Conservation (phyloP, 768 basidiomycete species). For the Boletellus ananas region DNA sequence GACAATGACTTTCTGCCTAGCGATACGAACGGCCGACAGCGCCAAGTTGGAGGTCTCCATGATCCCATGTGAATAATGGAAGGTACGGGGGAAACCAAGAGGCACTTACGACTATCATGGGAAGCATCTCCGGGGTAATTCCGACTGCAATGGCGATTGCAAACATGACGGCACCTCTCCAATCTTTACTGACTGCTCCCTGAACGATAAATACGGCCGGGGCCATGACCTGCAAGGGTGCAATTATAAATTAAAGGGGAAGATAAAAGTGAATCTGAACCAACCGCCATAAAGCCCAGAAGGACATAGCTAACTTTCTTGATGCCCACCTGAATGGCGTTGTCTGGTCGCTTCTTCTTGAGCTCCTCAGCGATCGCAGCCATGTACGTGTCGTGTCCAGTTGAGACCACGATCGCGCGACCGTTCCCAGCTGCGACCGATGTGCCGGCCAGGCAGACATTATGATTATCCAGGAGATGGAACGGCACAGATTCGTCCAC, state of each 20-base stretch:
- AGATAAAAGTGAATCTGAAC: neutral
- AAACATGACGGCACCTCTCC: slow-evolving; percentile 31
- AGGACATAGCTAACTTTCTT: slow-evolving; percentile 33
- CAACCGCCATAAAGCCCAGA: slow-evolving; percentile 29
- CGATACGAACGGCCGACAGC: slow-evolving; percentile 52
- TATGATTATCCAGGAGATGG: slow-evolving; percentile 30
- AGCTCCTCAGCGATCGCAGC: slow-evolving; percentile 35
- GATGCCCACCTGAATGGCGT: slow-evolving; percentile 32
- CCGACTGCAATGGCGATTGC: slow-evolving; percentile 30
- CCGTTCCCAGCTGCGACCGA: slow-evolving; percentile 34
- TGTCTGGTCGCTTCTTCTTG: slow-evolving; percentile 30
- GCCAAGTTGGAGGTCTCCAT: slow-evolving; percentile 58
- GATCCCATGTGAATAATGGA: slow-evolving; percentile 26
- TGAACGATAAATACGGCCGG: slow-evolving; percentile 29
- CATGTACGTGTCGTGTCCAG: slow-evolving; percentile 33
- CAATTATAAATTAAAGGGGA: neutral
- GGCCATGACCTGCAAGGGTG: slow-evolving; percentile 25
- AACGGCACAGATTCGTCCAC: slow-evolving; percentile 18
- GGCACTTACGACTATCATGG: slow-evolving; percentile 31
- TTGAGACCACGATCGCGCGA: slow-evolving; percentile 28
- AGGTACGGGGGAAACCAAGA: neutral
- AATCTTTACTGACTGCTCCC: slow-evolving; percentile 30
- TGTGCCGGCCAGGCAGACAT: slow-evolving; percentile 33
- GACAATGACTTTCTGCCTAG: slow-evolving; percentile 56
- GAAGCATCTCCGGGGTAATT: slow-evolving; percentile 33